phyloP scores from a whole-genome alignment of 2,329 filamentous ascomycete genomes.

The Fusarium tupiense region DNA sequence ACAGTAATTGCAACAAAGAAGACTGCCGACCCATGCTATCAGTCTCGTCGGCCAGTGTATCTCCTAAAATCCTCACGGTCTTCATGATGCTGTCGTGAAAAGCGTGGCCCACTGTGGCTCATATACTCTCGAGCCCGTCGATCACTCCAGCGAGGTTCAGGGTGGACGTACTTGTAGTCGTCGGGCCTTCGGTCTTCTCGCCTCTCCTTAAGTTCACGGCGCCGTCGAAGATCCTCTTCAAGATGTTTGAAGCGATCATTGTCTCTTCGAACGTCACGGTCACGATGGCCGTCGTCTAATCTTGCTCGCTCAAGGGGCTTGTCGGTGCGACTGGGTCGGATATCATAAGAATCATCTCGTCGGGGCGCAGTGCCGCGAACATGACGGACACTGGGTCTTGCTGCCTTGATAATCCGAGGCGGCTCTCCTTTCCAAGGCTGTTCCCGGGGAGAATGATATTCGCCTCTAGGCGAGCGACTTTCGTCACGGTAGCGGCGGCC shows the following conservation, averaged over 20 bases:
- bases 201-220: conserved; percentile 17
- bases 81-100: conserved; percentile 2
- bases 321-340: conserved; percentile 4
- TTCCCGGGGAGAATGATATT: conserved; percentile 7
- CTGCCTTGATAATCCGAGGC: conserved; percentile 34
- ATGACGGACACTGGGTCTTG: conserved; percentile 18
- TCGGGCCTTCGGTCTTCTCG: conserved; percentile 1
- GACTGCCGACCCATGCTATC: background rate
- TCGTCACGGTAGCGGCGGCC: background rate
- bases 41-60: background rate
- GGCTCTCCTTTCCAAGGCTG: conserved; percentile 11
- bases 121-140: conserved; percentile 33
- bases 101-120: conserved; percentile 13
- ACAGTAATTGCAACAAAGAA: background rate
- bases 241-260: conserved; percentile 27
- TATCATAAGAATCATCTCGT: conserved; percentile 23
- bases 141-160: conserved; percentile 29
- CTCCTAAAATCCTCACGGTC: background rate
- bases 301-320: conserved; percentile 29
- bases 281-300: conserved; percentile 11
- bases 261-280: conserved; percentile 16
- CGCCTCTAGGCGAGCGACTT: conserved; percentile 18
- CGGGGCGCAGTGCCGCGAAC: conserved; percentile 27
- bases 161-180: background rate
- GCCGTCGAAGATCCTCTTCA: conserved; percentile 20